phyloP scores from a whole-genome alignment of 306 rosid species.

The Pyrus communis region DNA sequence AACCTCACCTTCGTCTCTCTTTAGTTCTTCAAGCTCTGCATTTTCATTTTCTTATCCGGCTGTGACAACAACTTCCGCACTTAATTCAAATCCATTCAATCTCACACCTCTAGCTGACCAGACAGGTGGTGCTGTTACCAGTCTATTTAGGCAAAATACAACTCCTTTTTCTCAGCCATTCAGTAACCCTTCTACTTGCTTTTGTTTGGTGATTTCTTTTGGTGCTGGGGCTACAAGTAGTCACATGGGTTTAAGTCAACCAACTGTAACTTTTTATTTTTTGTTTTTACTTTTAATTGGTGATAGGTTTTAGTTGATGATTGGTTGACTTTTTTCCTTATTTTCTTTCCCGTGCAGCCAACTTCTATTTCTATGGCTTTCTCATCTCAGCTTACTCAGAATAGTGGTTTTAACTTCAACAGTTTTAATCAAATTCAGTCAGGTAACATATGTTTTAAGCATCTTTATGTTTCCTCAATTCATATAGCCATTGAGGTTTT shows the following conservation, averaged over 20 bases:
- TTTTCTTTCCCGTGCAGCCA: slow-evolving; percentile 27
- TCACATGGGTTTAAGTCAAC: no score
- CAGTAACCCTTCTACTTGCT: slow-evolving; percentile 44
- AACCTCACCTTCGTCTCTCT: slow-evolving; percentile 44
- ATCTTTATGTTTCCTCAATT: background rate
- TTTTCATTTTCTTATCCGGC: slow-evolving; percentile 23
- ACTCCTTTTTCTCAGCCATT: slow-evolving; percentile 38
- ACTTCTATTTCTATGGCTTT: slow-evolving; percentile 44
- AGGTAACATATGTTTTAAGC: slow-evolving; percentile 35
- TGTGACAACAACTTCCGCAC: slow-evolving; percentile 39
- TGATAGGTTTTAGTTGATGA: background rate
- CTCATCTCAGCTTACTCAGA: slow-evolving; percentile 43
- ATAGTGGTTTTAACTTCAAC: slow-evolving; percentile 38
- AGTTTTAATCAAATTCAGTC: slow-evolving; percentile 59
- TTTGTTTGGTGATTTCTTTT: no score
- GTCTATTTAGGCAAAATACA: slow-evolving; percentile 41
- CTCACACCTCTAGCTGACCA: slow-evolving; percentile 40
- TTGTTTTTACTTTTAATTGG: background rate
- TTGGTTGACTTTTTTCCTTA: background rate
- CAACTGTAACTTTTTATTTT: slow-evolving; percentile 14
- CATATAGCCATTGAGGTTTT: background rate
- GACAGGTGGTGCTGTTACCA: slow-evolving; percentile 12
- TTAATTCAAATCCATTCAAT: slow-evolving; percentile 48
- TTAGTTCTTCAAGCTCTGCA: slow-evolving; percentile 25
- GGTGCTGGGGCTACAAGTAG: no score